A percentile compares a stretch with the other conserved stretches of the same genome.
Evolutionary conservation across 2,329 filamentous ascomycete genomes (phyloP).

Genomic region (Metarhizium humberi): DNA sequence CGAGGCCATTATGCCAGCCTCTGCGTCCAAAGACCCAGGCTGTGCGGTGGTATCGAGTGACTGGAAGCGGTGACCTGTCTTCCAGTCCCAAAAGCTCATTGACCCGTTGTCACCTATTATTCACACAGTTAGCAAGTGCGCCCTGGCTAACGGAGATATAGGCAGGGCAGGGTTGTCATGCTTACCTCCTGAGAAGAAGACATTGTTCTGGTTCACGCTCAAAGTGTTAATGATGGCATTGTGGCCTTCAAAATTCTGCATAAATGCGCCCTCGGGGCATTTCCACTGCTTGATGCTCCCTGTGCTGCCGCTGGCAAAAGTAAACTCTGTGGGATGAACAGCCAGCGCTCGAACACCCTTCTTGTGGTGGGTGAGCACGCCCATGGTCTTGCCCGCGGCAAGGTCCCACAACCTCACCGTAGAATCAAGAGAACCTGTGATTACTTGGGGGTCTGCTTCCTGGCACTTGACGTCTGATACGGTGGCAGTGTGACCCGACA

Average conservation of each 20-base stretch:
- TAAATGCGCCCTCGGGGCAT: slow-evolving; percentile 93
- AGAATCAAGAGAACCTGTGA: slow-evolving; percentile 84
- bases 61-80: slow-evolving; percentile 88
- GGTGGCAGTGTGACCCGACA: slow-evolving; percentile 83
- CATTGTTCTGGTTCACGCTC: slow-evolving; percentile 87
- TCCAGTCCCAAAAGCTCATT: slow-evolving; percentile 99
- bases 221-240: slow-evolving; percentile 95
- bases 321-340: slow-evolving; percentile 86
- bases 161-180: not conserved
- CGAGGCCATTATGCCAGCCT: slow-evolving; percentile 88
- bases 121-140: not conserved
- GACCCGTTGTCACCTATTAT: slow-evolving; percentile 71
- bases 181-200: slow-evolving; percentile 76
- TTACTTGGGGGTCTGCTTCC: slow-evolving; percentile 92
- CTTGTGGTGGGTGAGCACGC: slow-evolving; percentile 94
- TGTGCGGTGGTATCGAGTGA: slow-evolving; percentile 84
- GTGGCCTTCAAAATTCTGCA: slow-evolving; percentile 98
- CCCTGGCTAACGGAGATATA: not conserved
- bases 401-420: slow-evolving; percentile 93
- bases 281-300: slow-evolving; percentile 99
- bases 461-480: slow-evolving; percentile 86
- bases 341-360: slow-evolving; percentile 85
- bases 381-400: slow-evolving; percentile 92
- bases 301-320: slow-evolving; percentile 86
- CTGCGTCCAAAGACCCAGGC: slow-evolving; percentile 86